Evolutionary conservation across 768 basidiomycete species (phyloP), one percentile per base, ranked within the genome.

Genomic region (Panellus pusillus): DNA sequence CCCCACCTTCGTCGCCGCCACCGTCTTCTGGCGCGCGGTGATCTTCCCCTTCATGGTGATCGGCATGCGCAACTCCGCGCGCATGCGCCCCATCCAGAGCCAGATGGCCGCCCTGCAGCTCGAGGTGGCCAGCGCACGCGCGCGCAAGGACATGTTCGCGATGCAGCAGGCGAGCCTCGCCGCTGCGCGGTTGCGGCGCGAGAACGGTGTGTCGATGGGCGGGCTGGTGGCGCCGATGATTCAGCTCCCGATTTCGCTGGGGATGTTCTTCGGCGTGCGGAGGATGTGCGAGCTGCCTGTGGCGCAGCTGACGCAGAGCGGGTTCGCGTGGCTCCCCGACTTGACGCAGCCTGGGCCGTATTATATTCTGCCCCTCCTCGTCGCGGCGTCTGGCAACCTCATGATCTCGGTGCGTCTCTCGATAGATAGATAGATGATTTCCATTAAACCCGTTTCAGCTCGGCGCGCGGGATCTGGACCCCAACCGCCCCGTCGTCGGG

Each of bases 221-320:
- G 74, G 76, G 37, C 72, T 84, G 57, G 57, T 82, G 14, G 72
- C 71, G 17, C 69, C 72, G 0, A 55, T 93, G 50, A 61, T 87
- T 1, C 93, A 96, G 68, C 66, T 93, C 18, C 84, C 91, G 1
- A 74, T 93, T 39, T 86, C 88, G 42, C 70, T 97, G 29, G 84
- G 86, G 13, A 71, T 91, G 72, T 98, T 98, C 79, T 86, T 93
- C 60, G 91, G 82, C 15, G 67, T 96, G 50, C 83, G 83, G 70
- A 74, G 72, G 43, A 79, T 98, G 75, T 85, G 86, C 61, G 73
- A 77, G 44, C 67, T 86, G 41, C 91, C 91, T 0, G 68, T 97
- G 17, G 77, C 77, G 48, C 92, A 93, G 72, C 67, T 98, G 63
- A 78, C 80, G 59, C 73, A 84, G 56, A 93, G 91, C 53, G 93